A percentile compares a stretch with the other conserved stretches of the same genome.
Evolutionary conservation across 495 filamentous ascomycete genomes (phyloP).

Genomic region (Recurvomyces mirabilis): DNA sequence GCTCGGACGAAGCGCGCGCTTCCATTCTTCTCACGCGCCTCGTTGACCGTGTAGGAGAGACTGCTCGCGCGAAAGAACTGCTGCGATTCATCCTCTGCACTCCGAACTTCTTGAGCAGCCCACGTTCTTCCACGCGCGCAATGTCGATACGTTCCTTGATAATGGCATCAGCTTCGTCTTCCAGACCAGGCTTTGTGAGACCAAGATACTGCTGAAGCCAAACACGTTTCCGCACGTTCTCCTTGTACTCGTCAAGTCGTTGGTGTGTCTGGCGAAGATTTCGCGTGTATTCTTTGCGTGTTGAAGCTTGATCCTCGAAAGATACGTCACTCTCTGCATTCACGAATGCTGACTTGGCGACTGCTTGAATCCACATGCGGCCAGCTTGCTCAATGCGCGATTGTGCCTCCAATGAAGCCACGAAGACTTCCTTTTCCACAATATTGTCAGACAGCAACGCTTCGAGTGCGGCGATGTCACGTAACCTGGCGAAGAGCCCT

Average conservation of each 20-base stretch:
- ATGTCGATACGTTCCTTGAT: not conserved
- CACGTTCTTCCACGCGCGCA: not conserved
- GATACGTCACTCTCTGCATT: too few species aligned
- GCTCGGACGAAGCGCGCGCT: too few species aligned
- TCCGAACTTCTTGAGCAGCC: not conserved
- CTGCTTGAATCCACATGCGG: not conserved
- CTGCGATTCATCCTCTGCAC: too few species aligned
- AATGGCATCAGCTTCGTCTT: not conserved
- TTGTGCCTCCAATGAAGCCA: too few species aligned
- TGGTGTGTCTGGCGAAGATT: too few species aligned
- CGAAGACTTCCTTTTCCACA: conserved; percentile 1
- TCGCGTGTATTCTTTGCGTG: too few species aligned
- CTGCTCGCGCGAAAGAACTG: too few species aligned
- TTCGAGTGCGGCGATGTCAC: not conserved
- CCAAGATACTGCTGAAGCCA: not conserved
- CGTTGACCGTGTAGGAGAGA: too few species aligned
- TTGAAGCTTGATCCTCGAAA: too few species aligned
- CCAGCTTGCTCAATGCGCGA: not conserved
- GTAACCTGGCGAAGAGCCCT: too few species aligned
- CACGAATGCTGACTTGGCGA: not conserved
- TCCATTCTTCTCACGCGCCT: too few species aligned
- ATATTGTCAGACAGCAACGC: not conserved
- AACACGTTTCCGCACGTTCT: not conserved
- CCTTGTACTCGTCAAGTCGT: too few species aligned
- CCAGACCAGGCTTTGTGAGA: not conserved